phyloP scores from a whole-genome alignment of 192 early-diverging fungal species.

The Umbelopsis sp. region DNA sequence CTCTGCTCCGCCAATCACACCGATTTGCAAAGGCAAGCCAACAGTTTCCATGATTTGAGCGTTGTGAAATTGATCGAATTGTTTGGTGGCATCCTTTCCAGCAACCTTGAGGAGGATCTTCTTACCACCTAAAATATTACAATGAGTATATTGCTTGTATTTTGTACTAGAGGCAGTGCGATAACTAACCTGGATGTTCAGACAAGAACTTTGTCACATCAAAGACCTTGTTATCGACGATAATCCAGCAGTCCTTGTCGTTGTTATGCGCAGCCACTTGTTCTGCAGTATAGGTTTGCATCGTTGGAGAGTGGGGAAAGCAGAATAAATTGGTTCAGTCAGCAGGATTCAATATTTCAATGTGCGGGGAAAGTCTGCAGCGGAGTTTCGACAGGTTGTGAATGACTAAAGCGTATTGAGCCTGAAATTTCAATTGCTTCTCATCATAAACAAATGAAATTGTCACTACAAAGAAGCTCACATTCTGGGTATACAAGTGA shows the following conservation, averaged over 20 bases:
- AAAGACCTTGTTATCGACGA: slow-evolving; percentile 74
- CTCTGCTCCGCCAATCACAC: slow-evolving; percentile 30
- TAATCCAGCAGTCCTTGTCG: slow-evolving; percentile 79
- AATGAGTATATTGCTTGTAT: neutral
- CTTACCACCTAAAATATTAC: slow-evolving; percentile 56
- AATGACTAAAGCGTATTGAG: too few relatives aligned
- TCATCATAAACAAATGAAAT: too few relatives aligned
- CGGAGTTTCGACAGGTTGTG: too few relatives aligned
- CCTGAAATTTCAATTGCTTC: too few relatives aligned
- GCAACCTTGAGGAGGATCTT: slow-evolving; percentile 84
- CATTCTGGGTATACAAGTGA: too few relatives aligned
- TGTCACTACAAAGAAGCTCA: too few relatives aligned
- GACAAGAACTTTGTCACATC: slow-evolving; percentile 71
- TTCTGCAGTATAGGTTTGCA: slow-evolving; percentile 55
- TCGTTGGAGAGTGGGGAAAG: slow-evolving; percentile 6
- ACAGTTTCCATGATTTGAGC: slow-evolving; percentile 37
- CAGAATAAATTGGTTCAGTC: neutral
- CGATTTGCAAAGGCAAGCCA: slow-evolving; percentile 39
- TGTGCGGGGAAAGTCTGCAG: too few relatives aligned
- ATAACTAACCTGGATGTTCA: slow-evolving; percentile 76
- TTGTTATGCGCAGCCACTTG: slow-evolving; percentile 70
- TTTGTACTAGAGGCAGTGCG: neutral
- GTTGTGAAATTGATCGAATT: slow-evolving; percentile 79
- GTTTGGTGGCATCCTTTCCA: slow-evolving; percentile 78
- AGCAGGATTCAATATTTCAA: neutral